Percentiles rank a stretch among this genome's conserved stretches.
Evolutionary conservation across 371 early-diverging fungal species (phyloP).

Genomic region (Saksenaea oblongispora): DNA sequence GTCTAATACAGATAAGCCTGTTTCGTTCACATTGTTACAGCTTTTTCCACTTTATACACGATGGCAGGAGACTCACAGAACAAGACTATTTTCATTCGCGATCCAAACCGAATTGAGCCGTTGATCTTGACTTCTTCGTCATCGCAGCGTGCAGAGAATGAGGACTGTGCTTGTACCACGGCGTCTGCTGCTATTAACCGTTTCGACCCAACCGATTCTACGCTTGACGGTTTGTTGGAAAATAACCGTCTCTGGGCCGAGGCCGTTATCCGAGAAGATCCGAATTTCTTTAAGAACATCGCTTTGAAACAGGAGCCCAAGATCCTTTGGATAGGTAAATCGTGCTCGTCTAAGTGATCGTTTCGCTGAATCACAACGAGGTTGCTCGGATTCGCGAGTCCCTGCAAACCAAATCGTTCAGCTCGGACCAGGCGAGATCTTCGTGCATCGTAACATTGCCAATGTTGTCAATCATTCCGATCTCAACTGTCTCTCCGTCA

Average conservation of each 20-base stretch:
- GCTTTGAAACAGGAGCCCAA: constrained; percentile 81
- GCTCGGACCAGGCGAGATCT: constrained; percentile 84
- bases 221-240: constrained; percentile 24
- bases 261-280: constrained; percentile 34
- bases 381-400: constrained; percentile 92
- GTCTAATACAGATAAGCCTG: neutral
- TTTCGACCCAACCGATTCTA: constrained; percentile 26
- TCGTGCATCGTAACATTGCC: constrained; percentile 96
- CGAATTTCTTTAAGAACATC: constrained; percentile 46
- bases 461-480: constrained; percentile 85
- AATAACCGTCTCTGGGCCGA: constrained; percentile 42
- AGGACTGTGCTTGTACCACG: neutral
- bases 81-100: neutral
- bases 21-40: neutral
- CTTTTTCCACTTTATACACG: neutral
- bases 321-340: constrained; percentile 87
- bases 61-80: neutral
- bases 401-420: constrained; percentile 69
- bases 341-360: neutral
- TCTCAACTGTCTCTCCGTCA: constrained; percentile 78
- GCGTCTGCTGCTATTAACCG: constrained; percentile 12
- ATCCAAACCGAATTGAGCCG: constrained; percentile 1
- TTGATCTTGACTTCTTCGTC: neutral
- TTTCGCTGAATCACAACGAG: constrained; percentile 16
- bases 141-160: neutral